Percentiles rank a stretch among this genome's conserved stretches.
These are phyloP conservation scores for Mycena floridula DNA, from an alignment of 768 basidiomycete species.

Conservation along the genomic window DNA sequence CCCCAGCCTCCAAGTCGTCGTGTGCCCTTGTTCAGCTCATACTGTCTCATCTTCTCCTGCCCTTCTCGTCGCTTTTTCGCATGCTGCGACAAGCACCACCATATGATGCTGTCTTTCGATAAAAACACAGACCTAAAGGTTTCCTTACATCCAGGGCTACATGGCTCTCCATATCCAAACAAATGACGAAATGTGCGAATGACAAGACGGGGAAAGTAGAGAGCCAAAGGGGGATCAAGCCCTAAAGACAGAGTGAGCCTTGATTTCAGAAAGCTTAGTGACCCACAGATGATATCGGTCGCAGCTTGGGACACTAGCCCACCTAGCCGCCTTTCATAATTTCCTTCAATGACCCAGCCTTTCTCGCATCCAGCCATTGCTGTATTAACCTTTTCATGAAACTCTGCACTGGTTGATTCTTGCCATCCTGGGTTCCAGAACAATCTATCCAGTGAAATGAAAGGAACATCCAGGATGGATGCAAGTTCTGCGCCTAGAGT, in stretches of 20 bases:
- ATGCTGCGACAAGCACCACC: slow-evolving; percentile 44
- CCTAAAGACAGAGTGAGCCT: slow-evolving; percentile 27
- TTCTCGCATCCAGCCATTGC: slow-evolving; percentile 18
- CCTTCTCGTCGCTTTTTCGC: slow-evolving; percentile 18
- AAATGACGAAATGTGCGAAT: slow-evolving; percentile 45
- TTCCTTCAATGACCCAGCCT: slow-evolving; percentile 54
- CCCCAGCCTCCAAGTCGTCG: slow-evolving; percentile 48
- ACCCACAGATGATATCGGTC: slow-evolving; percentile 51
- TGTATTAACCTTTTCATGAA: slow-evolving; percentile 3
- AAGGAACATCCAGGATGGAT: slow-evolving; percentile 25
- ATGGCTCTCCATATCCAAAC: slow-evolving; percentile 25
- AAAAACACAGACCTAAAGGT: slow-evolving; percentile 34
- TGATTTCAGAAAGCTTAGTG: neutral
- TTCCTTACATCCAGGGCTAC: slow-evolving; percentile 47
- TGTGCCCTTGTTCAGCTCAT: slow-evolving; percentile 30
- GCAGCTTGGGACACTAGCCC: slow-evolving; percentile 27
- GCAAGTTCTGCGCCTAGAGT: slow-evolving; percentile 30
- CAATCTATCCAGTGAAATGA: slow-evolving; percentile 29
- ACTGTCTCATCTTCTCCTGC: slow-evolving; percentile 17
- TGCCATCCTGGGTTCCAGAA: slow-evolving; percentile 33
- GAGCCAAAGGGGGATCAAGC: slow-evolving; percentile 60
- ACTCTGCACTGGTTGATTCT: slow-evolving; percentile 13
- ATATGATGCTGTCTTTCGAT: slow-evolving; percentile 43
- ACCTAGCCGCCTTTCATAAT: slow-evolving; percentile 26
- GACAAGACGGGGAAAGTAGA: slow-evolving; percentile 57